These are phyloP conservation scores for Diaporthe helianthi DNA, from an alignment of 2,329 filamentous ascomycete species.

Conservation along the genomic window DNA sequence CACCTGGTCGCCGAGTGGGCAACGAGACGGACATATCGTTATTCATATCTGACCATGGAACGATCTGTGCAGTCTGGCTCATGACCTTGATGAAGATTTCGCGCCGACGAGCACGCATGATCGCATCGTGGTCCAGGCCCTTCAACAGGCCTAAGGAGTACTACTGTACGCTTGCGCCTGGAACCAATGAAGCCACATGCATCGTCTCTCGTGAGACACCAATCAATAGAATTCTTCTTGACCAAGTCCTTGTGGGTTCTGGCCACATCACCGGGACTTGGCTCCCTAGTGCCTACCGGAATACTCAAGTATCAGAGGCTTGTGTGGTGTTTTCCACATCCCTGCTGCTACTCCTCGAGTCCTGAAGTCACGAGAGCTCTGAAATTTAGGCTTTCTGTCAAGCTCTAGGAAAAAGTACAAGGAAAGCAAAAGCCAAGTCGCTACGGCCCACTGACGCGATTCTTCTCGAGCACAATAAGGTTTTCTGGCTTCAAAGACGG, in stretches of 20 bases:
- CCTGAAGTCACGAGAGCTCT: neutral
- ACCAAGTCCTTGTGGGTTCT: neutral
- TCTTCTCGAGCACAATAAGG: neutral
- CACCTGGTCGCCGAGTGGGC: neutral
- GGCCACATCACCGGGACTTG: neutral
- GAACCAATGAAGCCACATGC: neutral
- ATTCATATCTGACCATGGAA: neutral
- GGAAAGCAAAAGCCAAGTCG: neutral
- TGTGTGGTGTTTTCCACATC: neutral
- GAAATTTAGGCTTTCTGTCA: neutral
- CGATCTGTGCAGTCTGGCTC: neutral
- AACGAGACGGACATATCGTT: neutral
- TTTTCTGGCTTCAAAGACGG: neutral
- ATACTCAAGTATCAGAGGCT: neutral
- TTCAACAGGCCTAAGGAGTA: neutral
- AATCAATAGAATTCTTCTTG: slow-evolving; percentile 3
- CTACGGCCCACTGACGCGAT: neutral
- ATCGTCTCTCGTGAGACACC: neutral
- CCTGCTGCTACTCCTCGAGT: neutral
- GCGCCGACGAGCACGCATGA: neutral
- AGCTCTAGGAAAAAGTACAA: neutral
- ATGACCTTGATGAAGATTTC: neutral
- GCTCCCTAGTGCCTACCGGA: neutral
- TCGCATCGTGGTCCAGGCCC: neutral
- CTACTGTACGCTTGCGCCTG: neutral